Percentiles rank a stretch among this genome's conserved stretches.
phyloP scores from a whole-genome alignment of 2,329 filamentous ascomycete genomes.

The Apiospora koreana region DNA sequence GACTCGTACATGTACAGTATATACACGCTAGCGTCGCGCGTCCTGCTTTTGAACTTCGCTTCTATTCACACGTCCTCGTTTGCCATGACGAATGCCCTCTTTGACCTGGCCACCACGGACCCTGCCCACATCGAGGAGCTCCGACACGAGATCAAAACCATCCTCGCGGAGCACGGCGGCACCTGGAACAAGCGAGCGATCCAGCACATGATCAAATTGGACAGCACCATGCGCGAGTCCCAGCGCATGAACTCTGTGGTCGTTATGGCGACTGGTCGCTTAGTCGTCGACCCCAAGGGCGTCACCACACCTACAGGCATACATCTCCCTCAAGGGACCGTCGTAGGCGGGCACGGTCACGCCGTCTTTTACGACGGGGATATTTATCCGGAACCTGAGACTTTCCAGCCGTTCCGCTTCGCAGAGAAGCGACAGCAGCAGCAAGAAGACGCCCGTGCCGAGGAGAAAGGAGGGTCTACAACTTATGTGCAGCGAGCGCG shows the following conservation, averaged over 20 bases:
- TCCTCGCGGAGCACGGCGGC: constrained; percentile 29
- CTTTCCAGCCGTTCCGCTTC: constrained; percentile 26
- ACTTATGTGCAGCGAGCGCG: constrained; percentile 23
- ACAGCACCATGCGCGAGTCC: constrained; percentile 43
- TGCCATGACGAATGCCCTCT: constrained; percentile 40
- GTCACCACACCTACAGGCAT: constrained; percentile 36
- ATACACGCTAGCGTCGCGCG: constrained; percentile 37
- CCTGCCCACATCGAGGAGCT: constrained; percentile 43
- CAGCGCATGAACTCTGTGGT: constrained; percentile 36
- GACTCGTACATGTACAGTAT: constrained; percentile 26
- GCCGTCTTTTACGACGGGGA: constrained; percentile 38
- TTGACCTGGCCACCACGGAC: constrained; percentile 41
- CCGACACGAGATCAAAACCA: constrained; percentile 41
- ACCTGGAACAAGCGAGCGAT: constrained; percentile 36
- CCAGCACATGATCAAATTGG: constrained; percentile 37
- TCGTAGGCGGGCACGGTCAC: constrained; percentile 30
- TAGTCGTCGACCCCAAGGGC: constrained; percentile 26
- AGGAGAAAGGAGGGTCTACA: background rate
- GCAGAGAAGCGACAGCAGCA: constrained; percentile 19
- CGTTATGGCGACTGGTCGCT: constrained; percentile 26
- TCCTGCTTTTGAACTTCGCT: constrained; percentile 46
- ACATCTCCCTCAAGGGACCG: constrained; percentile 30
- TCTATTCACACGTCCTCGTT: constrained; percentile 51
- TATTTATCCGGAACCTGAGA: constrained; percentile 48
- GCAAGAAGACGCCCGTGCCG: background rate